phyloP scores from a whole-genome alignment of 345 rosid species.

The Murraya koenigii region DNA sequence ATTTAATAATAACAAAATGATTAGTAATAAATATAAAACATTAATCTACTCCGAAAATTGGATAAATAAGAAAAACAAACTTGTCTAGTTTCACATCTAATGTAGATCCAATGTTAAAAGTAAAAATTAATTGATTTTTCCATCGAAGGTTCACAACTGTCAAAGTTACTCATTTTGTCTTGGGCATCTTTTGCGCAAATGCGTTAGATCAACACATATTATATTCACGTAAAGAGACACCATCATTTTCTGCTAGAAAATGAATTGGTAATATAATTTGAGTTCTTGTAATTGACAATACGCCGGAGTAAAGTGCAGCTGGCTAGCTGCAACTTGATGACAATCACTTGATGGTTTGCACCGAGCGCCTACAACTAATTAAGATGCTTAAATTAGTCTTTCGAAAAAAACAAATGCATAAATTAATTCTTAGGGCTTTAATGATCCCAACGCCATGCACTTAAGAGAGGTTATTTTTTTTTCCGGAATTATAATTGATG shows the following conservation, averaged over 20 bases:
- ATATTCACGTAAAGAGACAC: not conserved
- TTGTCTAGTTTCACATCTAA: too few relatives aligned
- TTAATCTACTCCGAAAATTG: too few relatives aligned
- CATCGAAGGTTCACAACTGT: not conserved
- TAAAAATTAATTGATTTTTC: too few relatives aligned
- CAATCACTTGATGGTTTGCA: too few relatives aligned
- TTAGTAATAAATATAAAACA: too few relatives aligned
- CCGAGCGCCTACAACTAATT: too few relatives aligned
- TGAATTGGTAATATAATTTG: not conserved
- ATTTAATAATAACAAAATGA: too few relatives aligned
- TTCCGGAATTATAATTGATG: too few relatives aligned
- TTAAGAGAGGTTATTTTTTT: too few relatives aligned
- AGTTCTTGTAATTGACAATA: not conserved
- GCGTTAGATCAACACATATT: not conserved
- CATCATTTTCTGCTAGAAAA: not conserved
- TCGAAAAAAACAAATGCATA: not conserved
- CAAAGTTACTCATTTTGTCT: not conserved
- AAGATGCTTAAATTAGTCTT: too few relatives aligned
- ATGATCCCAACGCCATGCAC: not conserved
- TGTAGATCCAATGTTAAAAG: too few relatives aligned
- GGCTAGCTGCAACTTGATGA: not conserved
- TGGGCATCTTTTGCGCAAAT: not conserved
- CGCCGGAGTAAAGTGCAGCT: not conserved
- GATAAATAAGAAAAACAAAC: too few relatives aligned
- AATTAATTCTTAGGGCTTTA: not conserved